phyloP scores from a whole-genome alignment of 2,329 filamentous ascomycete species.

The Microsporum canis region DNA sequence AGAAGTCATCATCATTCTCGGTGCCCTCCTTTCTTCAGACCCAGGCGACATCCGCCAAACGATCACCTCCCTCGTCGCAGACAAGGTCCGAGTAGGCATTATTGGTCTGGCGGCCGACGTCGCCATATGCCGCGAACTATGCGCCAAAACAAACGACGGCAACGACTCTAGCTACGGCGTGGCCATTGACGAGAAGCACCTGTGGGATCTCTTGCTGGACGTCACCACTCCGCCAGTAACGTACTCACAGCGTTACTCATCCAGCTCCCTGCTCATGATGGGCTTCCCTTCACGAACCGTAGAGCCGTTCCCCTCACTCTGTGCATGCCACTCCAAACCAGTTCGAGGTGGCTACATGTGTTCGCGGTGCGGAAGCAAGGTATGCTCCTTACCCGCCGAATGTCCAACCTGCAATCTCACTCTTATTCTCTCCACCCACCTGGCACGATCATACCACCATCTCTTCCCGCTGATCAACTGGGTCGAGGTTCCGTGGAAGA shows the following conservation, averaged over 20 bases:
- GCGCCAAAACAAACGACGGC: conserved; percentile 73
- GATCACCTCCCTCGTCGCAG: conserved; percentile 62
- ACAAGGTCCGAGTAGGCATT: conserved; percentile 77
- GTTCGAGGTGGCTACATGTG: conserved; percentile 79
- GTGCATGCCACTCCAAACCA: conserved; percentile 79
- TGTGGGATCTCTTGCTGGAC: conserved; percentile 75
- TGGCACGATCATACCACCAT: conserved; percentile 88
- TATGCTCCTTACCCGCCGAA: conserved; percentile 79
- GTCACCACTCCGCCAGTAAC: conserved; percentile 83
- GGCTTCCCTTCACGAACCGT: conserved; percentile 84
- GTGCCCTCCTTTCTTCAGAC: conserved; percentile 79
- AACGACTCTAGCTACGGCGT: conserved; percentile 63
- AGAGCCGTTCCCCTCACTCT: conserved; percentile 61
- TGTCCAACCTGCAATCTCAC: conserved; percentile 87
- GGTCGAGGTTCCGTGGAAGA: conserved; percentile 75
- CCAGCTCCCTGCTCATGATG: conserved; percentile 74
- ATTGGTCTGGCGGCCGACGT: conserved; percentile 87
- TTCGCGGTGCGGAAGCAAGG: conserved; percentile 76
- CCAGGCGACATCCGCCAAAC: conserved; percentile 93
- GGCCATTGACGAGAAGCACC: conserved; percentile 76
- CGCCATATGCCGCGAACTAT: conserved; percentile 82
- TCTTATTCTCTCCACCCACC: conserved; percentile 83
- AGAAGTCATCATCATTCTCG: conserved; percentile 85
- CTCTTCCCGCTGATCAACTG: conserved; percentile 84
- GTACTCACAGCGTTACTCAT: conserved; percentile 44